Evolutionary conservation across 345 rosid genomes (phyloP), one percentile per base, ranked within the genome.

Genomic region (Pugionium dolabratum): DNA sequence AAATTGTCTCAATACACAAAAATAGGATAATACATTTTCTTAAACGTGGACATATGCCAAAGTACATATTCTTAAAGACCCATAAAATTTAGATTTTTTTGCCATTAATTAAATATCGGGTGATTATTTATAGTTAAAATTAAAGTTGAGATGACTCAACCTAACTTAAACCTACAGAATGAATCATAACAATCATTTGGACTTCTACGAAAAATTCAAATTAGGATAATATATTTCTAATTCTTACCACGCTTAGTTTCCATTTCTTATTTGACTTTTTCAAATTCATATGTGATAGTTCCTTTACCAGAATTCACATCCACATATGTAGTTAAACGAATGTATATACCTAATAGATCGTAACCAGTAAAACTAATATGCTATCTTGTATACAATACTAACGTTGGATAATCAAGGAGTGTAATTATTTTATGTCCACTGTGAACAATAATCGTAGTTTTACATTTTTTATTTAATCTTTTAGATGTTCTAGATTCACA

Each of bases 201-300:
- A 18, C 18, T 18, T 18, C 18, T 18, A 18, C 18, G 18, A 18
- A 18, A 18, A 18, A 18, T 18, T 18, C 18, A 18, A 41, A 50
- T 33, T 57, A 57, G 66, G 76, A 64, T 72, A 57, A 65, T 40
- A 26, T 65, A 30, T 52, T 6, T 58, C 54, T 65, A 72, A 51
- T 64, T 41, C 71, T 65, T 54, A 72, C 76, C 76, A 35, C 48
- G 9, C 59, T 37, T 64, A 56, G 47, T 56, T 64, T 56, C 49
- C 18, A 50, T 66, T 63, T 56, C n/a, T 26, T 51, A 28, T 29
- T 66, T 59, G 76, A 66, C 67, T 64, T 72, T 51, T 59, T 37
- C 62, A 51, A 51, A 51, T 9, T 54, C 26, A 66, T 51, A n/a
- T 48, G 53, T 32, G 31, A 37, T 26, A 7, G 7, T 43, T 49